Percentiles rank a stretch among this genome's conserved stretches.
phyloP scores from a whole-genome alignment of 2,329 filamentous ascomycete genomes.

The Neospermospora avenae region DNA sequence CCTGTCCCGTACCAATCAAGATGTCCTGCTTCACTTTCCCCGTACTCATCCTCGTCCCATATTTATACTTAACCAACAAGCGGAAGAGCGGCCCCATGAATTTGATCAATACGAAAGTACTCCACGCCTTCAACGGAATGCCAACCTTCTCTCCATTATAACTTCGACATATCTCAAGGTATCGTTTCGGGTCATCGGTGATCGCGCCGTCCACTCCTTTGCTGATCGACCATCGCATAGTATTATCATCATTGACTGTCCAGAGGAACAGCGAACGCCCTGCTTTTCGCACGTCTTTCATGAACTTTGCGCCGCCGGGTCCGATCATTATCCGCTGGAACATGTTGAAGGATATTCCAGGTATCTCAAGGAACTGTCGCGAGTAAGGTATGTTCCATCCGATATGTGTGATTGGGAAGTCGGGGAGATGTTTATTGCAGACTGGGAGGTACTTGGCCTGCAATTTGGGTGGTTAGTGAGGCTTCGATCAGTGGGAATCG shows the following conservation, averaged over 20 bases:
- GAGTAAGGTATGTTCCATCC: conserved; percentile 60
- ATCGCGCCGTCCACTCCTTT: conserved; percentile 72
- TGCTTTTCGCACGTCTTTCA: conserved; percentile 54
- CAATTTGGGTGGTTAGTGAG: conserved; percentile 9
- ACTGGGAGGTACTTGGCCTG: conserved; percentile 66
- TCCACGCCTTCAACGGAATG: conserved; percentile 11
- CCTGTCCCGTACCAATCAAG: neutral
- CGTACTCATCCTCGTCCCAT: neutral
- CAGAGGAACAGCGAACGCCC: conserved; percentile 68
- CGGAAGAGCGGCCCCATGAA: conserved; percentile 22
- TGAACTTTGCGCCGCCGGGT: conserved; percentile 63
- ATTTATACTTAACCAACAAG: conserved; percentile 22
- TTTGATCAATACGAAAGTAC: conserved; percentile 20
- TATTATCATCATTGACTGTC: conserved; percentile 77
- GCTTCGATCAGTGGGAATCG: neutral
- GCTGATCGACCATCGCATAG: conserved; percentile 79
- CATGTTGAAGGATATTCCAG: conserved; percentile 76
- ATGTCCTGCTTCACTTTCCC: conserved; percentile 4
- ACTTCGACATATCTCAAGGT: conserved; percentile 54
- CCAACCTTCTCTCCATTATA: conserved; percentile 29
- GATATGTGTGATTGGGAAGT: conserved; percentile 64
- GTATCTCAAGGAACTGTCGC: conserved; percentile 62
- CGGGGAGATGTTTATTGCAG: conserved; percentile 58
- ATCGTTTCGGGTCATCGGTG: conserved; percentile 75
- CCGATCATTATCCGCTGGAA: conserved; percentile 65